A percentile compares a stretch with the other conserved stretches of the same genome.
Conservation (phyloP, 2,329 filamentous ascomycete species). For the Fusarium nanum region DNA sequence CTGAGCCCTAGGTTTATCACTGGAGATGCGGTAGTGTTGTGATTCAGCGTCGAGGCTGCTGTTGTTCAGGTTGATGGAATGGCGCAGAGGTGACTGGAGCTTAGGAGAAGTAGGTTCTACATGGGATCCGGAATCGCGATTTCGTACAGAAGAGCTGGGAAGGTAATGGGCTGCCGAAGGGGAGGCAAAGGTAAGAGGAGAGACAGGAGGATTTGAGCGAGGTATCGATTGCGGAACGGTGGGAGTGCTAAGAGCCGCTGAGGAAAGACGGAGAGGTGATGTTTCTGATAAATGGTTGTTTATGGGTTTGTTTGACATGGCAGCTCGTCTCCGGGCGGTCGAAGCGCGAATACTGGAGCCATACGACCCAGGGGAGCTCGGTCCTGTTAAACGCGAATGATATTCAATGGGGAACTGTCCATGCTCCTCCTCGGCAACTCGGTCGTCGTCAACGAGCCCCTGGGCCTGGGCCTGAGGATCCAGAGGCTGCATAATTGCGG, state of each 20-base stretch:
- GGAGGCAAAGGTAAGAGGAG: conserved; percentile 27
- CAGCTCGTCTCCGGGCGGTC: conserved; percentile 29
- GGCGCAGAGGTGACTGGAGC: conserved; percentile 49
- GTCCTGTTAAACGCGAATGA: conserved; percentile 39
- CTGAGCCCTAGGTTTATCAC: conserved; percentile 37
- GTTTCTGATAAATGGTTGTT: conserved; percentile 40
- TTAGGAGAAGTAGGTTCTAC: conserved; percentile 47
- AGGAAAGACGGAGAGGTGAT: conserved; percentile 32
- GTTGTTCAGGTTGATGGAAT: conserved; percentile 46
- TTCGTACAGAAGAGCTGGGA: conserved; percentile 36
- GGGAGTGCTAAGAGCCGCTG: conserved; percentile 31
- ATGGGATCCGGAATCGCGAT: conserved; percentile 41
- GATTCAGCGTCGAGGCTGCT: conserved; percentile 27
- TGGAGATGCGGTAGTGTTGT: conserved; percentile 23
- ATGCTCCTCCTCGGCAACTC: conserved; percentile 26
- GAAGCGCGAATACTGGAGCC: conserved; percentile 39
- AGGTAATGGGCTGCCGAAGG: conserved; percentile 35
- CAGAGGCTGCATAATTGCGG: conserved; percentile 47
- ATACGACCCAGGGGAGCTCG: conserved; percentile 33
- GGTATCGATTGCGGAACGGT: conserved; percentile 25
- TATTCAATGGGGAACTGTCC: conserved; percentile 41
- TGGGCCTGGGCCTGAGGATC: conserved; percentile 29
- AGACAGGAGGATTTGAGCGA: conserved; percentile 15
- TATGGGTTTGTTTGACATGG: conserved; percentile 31
- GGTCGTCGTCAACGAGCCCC: conserved; percentile 38